Base-by-base conservation (phyloP, 2,329 filamentous ascomycete genomes). In the Aureobasidium subglaciale region DNA sequence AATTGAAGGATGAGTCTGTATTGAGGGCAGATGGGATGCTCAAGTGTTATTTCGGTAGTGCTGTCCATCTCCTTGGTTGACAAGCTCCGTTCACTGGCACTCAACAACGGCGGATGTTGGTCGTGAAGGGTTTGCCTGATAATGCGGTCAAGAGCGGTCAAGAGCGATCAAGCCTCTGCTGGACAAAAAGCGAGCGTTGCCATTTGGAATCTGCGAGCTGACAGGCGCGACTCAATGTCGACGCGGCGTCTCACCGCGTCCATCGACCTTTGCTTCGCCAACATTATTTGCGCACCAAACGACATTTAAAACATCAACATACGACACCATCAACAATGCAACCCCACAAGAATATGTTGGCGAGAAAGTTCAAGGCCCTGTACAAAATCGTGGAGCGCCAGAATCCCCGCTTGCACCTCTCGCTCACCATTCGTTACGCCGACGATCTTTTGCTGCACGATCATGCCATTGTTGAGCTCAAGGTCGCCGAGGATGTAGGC, bases 281-380 rank as follows among this genome's bases (percentile, higher is more conserved):
- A 24, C 29, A 34, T 24, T 18, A 32, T 22, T 7, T 5, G 22
- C 42, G 11, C 27, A 45, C 8, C 5, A 7, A 9, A 38, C 22
- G 16, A 20, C 18, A 41, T 22, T 11, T n/a, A 9, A 15, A 25
- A 34, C 29, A 45, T 30, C n/a, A 45, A 11, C 10, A 6, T 30
- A 22, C 29, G 10, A 35, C 29, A 25, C 9, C 43, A 25, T 35
- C 13, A 35, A 24, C 6, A 3, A 48, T 48, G 43, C 29, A 48
- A 8, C 18, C 35, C 6, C 43, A 48, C 43, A 48, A 48, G 43
- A 48, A 48, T 13, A 48, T 48, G 43, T n/a, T 34, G 13, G 43
- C 30, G 8, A 48, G 35, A 30, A 48, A 48, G 30, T 30, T 48
- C 8, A 48, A 48, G 30, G 43, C 43, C 0, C 29, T 35, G 18